phyloP scores from a whole-genome alignment of 441 rosid species.

The Raphanus hybrid region DNA sequence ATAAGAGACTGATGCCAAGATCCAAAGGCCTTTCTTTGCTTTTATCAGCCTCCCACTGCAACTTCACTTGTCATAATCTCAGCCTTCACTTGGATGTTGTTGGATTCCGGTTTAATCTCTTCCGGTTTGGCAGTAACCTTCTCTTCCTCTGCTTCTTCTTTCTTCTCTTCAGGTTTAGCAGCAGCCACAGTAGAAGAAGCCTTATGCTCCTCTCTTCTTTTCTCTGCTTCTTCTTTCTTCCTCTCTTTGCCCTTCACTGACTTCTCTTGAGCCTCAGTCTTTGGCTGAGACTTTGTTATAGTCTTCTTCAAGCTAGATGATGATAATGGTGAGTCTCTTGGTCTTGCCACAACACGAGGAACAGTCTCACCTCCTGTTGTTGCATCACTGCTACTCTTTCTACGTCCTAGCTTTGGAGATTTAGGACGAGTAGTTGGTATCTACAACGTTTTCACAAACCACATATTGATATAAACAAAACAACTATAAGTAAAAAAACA shows the following conservation, averaged over 20 bases:
- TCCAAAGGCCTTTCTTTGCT: conserved; percentile 14
- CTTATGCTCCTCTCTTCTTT: background rate
- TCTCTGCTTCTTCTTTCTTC: conserved; percentile 6
- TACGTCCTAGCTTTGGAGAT: conserved; percentile 93
- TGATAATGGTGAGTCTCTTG: conserved; percentile 33
- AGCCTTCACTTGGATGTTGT: conserved; percentile 40
- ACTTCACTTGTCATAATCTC: conserved; percentile 64
- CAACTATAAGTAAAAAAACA: background rate
- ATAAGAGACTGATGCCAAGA: conserved; percentile 4
- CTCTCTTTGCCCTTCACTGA: conserved; percentile 27
- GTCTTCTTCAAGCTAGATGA: conserved; percentile 48
- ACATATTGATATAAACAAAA: background rate
- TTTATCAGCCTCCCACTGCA: conserved; percentile 57
- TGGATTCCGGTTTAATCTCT: conserved; percentile 35
- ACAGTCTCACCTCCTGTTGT: conserved; percentile 43
- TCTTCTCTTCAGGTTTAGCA: conserved; percentile 19
- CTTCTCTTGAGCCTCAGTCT: conserved; percentile 36
- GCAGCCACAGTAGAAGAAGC: conserved; percentile 1
- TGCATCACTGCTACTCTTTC: conserved; percentile 56
- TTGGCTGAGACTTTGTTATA: conserved; percentile 51
- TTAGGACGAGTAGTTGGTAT: conserved; percentile 83
- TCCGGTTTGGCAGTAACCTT: conserved; percentile 31
- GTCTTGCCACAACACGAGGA: conserved; percentile 45
- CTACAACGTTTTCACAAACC: conserved; percentile 43
- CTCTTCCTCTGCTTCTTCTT: conserved; percentile 33